Percentiles rank a stretch among this genome's conserved stretches.
Evolutionary conservation across 257 asterid genomes (phyloP).

Genomic region (Rauvolfia tetraphylla): DNA sequence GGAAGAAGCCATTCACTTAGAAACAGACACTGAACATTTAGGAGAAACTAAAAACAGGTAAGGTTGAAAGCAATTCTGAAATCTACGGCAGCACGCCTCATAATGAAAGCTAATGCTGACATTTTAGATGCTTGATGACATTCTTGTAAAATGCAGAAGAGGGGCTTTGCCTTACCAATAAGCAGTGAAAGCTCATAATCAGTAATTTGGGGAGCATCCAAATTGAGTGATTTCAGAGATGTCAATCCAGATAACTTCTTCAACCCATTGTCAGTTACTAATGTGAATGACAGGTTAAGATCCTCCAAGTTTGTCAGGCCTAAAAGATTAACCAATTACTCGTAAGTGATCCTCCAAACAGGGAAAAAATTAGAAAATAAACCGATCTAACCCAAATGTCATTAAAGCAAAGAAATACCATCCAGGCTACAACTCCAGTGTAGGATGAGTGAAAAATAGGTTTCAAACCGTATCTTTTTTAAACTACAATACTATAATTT

Average conservation of each 20-base stretch:
- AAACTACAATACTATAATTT: neutral
- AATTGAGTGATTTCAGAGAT: slow-evolving; percentile 33
- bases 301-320: slow-evolving; percentile 37
- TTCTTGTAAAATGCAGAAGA: neutral
- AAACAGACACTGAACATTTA: neutral
- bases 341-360: neutral
- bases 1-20: slow-evolving; percentile 3
- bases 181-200: slow-evolving; percentile 33
- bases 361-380: neutral
- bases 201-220: slow-evolving; percentile 39
- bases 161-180: slow-evolving; percentile 14
- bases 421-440: neutral
- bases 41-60: neutral
- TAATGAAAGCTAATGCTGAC: neutral
- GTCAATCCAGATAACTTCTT: slow-evolving; percentile 25
- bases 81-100: neutral
- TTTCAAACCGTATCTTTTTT: neutral
- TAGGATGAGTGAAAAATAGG: neutral
- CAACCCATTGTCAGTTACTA: slow-evolving; percentile 31
- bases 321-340: slow-evolving; percentile 1
- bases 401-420: neutral
- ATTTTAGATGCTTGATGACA: neutral
- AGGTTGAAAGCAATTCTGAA: neutral
- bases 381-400: neutral
- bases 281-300: slow-evolving; percentile 32